Conservation (phyloP, 306 rosid species). For the Begonia masoniana region DNA sequence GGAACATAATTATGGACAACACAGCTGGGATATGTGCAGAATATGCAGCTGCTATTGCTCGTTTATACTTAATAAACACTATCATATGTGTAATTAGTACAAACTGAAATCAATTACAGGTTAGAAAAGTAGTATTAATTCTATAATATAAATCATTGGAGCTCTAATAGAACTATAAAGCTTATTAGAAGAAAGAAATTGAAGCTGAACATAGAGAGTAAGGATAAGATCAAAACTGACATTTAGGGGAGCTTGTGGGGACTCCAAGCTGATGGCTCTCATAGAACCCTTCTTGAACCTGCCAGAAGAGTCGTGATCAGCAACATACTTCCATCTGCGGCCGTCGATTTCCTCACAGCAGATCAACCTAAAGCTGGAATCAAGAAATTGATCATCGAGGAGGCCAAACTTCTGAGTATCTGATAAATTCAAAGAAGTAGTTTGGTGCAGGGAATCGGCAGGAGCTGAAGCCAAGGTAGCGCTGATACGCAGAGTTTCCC, state of each 20-base stretch:
- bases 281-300: constrained; percentile 51
- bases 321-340: constrained; percentile 75
- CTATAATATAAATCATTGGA: no score
- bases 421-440: constrained; percentile 9
- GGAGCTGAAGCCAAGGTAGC: constrained; percentile 58
- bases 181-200: no score
- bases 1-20: no score
- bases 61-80: no score
- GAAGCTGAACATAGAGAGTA: no score
- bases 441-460: constrained; percentile 10
- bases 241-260: constrained; percentile 55
- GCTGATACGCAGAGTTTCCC: constrained; percentile 80
- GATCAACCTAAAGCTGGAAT: constrained; percentile 38
- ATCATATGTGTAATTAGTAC: no score
- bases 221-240: constrained; percentile 17
- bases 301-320: constrained; percentile 39
- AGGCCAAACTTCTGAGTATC: constrained; percentile 14
- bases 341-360: constrained; percentile 91
- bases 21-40: no score
- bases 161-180: no score
- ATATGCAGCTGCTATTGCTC: no score
- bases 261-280: constrained; percentile 49
- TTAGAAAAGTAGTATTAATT: no score
- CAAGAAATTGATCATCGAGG: constrained; percentile 24
- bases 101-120: no score